Evolutionary conservation across 257 asterid species (phyloP).

Genomic region (Nicotiana tomentosiformis): DNA sequence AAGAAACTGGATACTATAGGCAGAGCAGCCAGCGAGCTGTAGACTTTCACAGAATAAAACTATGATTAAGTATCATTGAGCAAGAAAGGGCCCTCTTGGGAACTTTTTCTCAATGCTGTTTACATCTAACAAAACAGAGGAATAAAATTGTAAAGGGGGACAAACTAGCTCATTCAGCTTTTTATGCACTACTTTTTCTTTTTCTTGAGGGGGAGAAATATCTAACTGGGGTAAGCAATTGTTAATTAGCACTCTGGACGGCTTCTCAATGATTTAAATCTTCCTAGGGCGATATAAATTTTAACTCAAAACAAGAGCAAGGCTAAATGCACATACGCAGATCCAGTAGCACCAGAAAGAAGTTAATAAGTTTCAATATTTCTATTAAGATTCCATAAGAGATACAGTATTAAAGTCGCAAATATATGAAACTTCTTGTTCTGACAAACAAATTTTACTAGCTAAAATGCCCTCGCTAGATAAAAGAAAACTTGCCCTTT

Average conservation of each 20-base stretch:
- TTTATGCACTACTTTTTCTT: not conserved
- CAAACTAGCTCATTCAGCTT: not conserved
- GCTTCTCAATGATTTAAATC: not conserved
- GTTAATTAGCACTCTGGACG: not conserved
- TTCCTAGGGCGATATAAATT: not conserved
- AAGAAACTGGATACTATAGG: not conserved
- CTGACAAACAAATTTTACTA: not conserved
- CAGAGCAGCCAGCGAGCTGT: not conserved
- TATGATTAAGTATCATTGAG: not conserved
- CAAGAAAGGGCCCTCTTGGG: not conserved
- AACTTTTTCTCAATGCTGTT: not conserved
- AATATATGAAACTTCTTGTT: not conserved
- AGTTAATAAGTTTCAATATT: not conserved
- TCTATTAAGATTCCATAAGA: not conserved
- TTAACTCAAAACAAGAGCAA: not conserved
- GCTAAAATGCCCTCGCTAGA: not conserved
- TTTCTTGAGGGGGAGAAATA: not conserved
- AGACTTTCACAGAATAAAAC: not conserved
- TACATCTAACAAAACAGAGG: not conserved
- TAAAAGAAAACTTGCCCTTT: not conserved
- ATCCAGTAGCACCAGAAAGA: slow-evolving; percentile 1
- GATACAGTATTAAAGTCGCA: not conserved
- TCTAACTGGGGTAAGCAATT: not conserved
- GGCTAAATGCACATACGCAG: not conserved
- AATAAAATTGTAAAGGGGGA: not conserved